A percentile compares a stretch with the other conserved stretches of the same genome.
phyloP scores from a whole-genome alignment of 2,329 filamentous ascomycete genomes.

The Didymella pinodella region DNA sequence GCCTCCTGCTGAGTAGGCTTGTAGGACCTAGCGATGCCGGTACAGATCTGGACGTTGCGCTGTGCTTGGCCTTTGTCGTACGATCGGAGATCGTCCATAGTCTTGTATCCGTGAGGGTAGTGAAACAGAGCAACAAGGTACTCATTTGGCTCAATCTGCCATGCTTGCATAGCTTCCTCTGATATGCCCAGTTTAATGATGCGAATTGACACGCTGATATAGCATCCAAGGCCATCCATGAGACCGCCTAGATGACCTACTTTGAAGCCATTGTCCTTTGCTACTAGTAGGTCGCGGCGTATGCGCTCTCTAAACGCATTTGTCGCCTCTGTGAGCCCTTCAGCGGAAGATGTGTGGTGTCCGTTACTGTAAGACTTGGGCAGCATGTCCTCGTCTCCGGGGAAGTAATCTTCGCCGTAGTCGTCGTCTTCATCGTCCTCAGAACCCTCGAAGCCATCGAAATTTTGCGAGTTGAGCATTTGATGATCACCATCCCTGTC shows the following conservation, averaged over 20 bases:
- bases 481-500: constrained; percentile 54
- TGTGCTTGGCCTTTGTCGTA: constrained; percentile 50
- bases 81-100: constrained; percentile 62
- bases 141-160: constrained; percentile 71
- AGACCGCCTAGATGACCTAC: constrained; percentile 68
- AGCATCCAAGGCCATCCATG: constrained; percentile 56
- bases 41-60: constrained; percentile 63
- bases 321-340: constrained; percentile 34
- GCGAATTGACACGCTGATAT: constrained; percentile 73
- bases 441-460: constrained; percentile 43
- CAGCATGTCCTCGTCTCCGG: constrained; percentile 52
- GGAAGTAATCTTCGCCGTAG: constrained; percentile 43
- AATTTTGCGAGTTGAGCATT: constrained; percentile 52
- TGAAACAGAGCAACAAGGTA: constrained; percentile 78
- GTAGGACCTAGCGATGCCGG: constrained; percentile 75
- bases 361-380: constrained; percentile 35
- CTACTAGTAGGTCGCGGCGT: constrained; percentile 66
- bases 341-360: neutral
- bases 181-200: constrained; percentile 76
- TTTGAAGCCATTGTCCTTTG: constrained; percentile 72
- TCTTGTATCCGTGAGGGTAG: constrained; percentile 68
- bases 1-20: constrained; percentile 71
- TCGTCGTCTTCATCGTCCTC: constrained; percentile 49
- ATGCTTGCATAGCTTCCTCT: constrained; percentile 77
- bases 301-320: constrained; percentile 53